Percentiles rank a stretch among this genome's conserved stretches.
These are phyloP conservation scores for Flaveria floridana DNA, from an alignment of 140 eudicot genomes.

Conservation along the genomic window DNA sequence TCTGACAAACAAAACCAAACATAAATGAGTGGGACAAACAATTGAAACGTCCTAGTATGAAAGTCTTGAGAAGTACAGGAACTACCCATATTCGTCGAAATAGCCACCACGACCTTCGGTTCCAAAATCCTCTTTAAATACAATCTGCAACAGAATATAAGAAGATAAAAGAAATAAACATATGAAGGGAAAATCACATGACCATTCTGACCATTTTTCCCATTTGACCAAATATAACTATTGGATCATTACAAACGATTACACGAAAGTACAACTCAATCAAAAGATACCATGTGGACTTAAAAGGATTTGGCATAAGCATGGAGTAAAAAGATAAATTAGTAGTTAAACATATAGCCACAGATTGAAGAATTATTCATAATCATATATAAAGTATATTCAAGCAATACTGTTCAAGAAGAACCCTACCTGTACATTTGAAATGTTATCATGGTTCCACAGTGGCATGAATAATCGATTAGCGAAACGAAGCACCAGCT, in stretches of 20 bases:
- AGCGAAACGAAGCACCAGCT: slow-evolving; percentile 96
- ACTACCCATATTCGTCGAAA: slow-evolving; percentile 86
- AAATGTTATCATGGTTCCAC: slow-evolving; percentile 89
- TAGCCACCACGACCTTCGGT: slow-evolving; percentile 98
- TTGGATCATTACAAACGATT: neutral
- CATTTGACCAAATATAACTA: neutral
- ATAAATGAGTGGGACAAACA: neutral
- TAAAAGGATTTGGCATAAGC: neutral
- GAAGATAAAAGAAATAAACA: slow-evolving; percentile 2
- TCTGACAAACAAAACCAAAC: slow-evolving; percentile 37
- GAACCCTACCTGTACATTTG: slow-evolving; percentile 41
- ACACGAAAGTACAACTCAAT: neutral
- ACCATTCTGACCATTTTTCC: too few relatives aligned
- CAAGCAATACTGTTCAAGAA: neutral
- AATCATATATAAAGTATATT: neutral
- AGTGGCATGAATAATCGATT: slow-evolving; percentile 87
- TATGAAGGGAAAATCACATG: neutral
- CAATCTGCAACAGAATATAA: slow-evolving; percentile 54
- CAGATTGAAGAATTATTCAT: neutral
- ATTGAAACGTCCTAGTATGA: neutral
- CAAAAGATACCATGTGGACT: neutral
- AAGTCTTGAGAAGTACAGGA: slow-evolving; percentile 10
- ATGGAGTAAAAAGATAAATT: slow-evolving; percentile 1
- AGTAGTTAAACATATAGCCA: neutral
- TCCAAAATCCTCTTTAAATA: slow-evolving; percentile 96